Conservation (phyloP, 495 filamentous ascomycete species). For the Rostrohypoxylon terebratum region DNA sequence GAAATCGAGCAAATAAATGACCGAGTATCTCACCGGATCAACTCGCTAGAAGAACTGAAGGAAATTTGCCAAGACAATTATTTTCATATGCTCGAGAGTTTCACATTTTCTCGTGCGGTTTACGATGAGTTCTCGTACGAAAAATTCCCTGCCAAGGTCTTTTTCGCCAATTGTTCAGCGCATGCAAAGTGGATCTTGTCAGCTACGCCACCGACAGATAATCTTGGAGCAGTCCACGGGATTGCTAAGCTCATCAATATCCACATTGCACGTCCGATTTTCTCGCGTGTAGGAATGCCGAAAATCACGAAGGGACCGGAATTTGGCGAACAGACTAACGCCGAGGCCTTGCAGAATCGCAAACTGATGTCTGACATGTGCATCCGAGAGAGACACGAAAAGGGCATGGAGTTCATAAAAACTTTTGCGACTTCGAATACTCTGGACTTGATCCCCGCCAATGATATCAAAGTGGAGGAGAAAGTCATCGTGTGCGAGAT, state of each 20-base stretch:
- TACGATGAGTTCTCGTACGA: constrained; percentile 77
- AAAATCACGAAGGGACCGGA: constrained; percentile 47
- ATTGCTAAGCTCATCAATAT: constrained; percentile 67
- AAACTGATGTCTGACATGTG: constrained; percentile 47
- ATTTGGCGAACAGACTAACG: constrained; percentile 45
- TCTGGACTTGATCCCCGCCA: constrained; percentile 32
- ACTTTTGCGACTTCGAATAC: constrained; percentile 51
- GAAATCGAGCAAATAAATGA: background rate
- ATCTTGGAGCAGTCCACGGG: constrained; percentile 69
- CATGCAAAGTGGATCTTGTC: constrained; percentile 75
- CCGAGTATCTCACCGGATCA: background rate
- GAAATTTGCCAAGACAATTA: background rate
- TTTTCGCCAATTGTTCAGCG: constrained; percentile 56
- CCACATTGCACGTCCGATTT: constrained; percentile 56
- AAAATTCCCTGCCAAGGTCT: constrained; percentile 50
- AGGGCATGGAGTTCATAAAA: constrained; percentile 48
- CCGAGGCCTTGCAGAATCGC: constrained; percentile 48
- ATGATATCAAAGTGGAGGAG: constrained; percentile 33
- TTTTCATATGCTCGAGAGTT: constrained; percentile 64
- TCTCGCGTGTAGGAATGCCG: constrained; percentile 51
- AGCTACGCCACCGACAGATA: constrained; percentile 69
- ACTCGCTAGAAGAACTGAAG: background rate
- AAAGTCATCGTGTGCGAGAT: constrained; percentile 34
- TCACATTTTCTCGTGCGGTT: constrained; percentile 70
- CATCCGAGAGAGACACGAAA: constrained; percentile 48